Evolutionary conservation across 2,329 filamentous ascomycete species (phyloP).

Genomic region (Colletotrichum chrysophilum): DNA sequence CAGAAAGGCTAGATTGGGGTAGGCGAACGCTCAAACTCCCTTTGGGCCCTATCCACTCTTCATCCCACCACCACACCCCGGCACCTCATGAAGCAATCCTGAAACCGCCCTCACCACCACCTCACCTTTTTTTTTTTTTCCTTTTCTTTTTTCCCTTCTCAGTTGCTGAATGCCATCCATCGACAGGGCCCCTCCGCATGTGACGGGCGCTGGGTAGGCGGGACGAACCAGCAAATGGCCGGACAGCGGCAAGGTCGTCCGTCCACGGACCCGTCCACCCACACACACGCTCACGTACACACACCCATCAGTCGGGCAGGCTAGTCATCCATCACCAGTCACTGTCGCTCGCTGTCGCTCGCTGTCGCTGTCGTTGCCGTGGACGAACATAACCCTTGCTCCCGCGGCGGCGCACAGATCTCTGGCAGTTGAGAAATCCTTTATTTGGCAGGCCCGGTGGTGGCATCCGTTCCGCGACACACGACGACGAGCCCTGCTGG

Average conservation of each 20-base stretch:
- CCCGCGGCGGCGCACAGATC: not conserved
- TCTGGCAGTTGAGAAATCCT: not conserved
- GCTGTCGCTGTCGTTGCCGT: not conserved
- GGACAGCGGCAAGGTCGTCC: not conserved
- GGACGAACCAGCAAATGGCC: slow-evolving; percentile 17
- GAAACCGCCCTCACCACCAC: slow-evolving; percentile 36
- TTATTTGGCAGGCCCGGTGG: not conserved
- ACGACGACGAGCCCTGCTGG: not conserved
- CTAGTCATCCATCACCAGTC: not conserved
- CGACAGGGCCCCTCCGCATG: not conserved
- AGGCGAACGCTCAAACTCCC: not conserved
- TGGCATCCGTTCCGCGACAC: not conserved
- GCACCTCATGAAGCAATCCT: slow-evolving; percentile 44
- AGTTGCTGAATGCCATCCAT: not conserved
- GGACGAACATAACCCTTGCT: not conserved
- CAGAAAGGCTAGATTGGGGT: not conserved
- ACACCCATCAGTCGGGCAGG: not conserved
- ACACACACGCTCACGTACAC: not conserved
- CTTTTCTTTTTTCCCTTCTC: not conserved
- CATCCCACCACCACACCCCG: slow-evolving; percentile 20
- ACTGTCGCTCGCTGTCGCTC: no score
- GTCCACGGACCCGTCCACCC: not conserved
- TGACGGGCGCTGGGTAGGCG: not conserved
- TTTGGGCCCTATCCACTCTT: not conserved
- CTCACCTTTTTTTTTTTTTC: not conserved